These are phyloP conservation scores for Sugiyamaella neomexicana DNA, from an alignment of 1,139 yeast genomes.

Conservation along the genomic window DNA sequence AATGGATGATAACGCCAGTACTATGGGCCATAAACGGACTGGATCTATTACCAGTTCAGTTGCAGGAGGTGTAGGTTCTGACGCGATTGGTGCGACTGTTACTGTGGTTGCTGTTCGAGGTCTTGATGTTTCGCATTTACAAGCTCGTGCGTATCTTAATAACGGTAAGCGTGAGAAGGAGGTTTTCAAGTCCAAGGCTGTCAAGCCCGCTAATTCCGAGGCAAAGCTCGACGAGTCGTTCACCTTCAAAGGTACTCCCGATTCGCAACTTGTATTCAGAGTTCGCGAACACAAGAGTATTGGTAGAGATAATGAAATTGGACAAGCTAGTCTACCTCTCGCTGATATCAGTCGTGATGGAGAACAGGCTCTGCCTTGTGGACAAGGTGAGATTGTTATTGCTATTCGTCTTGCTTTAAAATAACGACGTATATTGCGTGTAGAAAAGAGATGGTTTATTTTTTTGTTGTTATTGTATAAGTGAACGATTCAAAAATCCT, in stretches of 20 bases:
- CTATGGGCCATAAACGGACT: constrained; percentile 26
- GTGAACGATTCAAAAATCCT: not conserved
- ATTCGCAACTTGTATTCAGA: constrained; percentile 57
- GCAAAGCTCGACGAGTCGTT: constrained; percentile 65
- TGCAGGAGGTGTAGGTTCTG: constrained; percentile 10
- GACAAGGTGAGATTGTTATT: constrained; percentile 27
- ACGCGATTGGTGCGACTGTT: constrained; percentile 31
- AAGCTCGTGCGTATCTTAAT: constrained; percentile 35
- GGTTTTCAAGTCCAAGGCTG: constrained; percentile 62
- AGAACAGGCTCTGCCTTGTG: constrained; percentile 33
- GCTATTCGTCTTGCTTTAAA: constrained; percentile 17
- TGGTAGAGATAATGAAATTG: constrained; percentile 69
- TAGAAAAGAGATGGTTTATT: not conserved
- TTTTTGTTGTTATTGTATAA: not conserved
- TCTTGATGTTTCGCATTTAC: constrained; percentile 34
- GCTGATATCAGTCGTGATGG: constrained; percentile 32
- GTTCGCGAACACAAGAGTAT: constrained; percentile 70
- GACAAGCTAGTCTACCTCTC: constrained; percentile 46
- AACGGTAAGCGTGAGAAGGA: constrained; percentile 48
- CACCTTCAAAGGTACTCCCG: constrained; percentile 65
- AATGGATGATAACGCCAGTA: constrained; percentile 20
- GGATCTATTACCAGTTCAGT: constrained; percentile 25
- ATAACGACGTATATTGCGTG: constrained; percentile 1
- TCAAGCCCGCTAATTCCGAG: constrained; percentile 52
- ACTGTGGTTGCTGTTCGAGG: constrained; percentile 36